phyloP scores from a whole-genome alignment of 345 rosid species.

The Euphorbia tirucalli region DNA sequence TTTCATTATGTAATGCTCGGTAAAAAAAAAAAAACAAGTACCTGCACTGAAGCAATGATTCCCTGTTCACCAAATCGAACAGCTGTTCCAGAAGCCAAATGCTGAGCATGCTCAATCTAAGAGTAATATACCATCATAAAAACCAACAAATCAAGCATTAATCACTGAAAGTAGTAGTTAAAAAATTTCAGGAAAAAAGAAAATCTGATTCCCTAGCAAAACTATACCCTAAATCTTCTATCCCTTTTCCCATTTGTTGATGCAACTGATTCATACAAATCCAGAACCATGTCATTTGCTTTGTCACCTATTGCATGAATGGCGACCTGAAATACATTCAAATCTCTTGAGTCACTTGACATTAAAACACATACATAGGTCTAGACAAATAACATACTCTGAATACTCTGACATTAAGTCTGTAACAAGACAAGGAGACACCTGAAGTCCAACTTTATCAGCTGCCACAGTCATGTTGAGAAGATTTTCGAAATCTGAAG shows the following conservation, averaged over 20 bases:
- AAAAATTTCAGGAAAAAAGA: not conserved
- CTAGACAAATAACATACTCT: too few relatives aligned
- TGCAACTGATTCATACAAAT: slow-evolving; percentile 55
- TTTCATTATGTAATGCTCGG: too few relatives aligned
- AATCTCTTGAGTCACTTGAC: not conserved
- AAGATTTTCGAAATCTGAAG: slow-evolving; percentile 54
- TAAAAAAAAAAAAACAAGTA: slow-evolving; percentile 22
- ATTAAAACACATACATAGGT: not conserved
- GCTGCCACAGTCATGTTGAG: slow-evolving; percentile 67
- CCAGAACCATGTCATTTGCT: slow-evolving; percentile 76
- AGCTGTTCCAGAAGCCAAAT: slow-evolving; percentile 62
- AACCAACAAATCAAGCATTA: not conserved
- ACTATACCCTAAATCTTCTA: slow-evolving; percentile 76
- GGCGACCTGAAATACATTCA: slow-evolving; percentile 54
- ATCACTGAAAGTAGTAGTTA: not conserved
- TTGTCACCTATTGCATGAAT: slow-evolving; percentile 93
- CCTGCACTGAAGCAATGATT: slow-evolving; percentile 85
- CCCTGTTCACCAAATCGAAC: slow-evolving; percentile 64
- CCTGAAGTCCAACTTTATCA: slow-evolving; percentile 83
- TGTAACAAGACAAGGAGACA: slow-evolving; percentile 19
- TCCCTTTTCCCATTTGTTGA: slow-evolving; percentile 67
- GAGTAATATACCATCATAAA: slow-evolving; percentile 17
- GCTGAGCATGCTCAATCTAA: slow-evolving; percentile 94
- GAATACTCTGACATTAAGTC: not conserved
- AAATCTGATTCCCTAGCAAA: not conserved